These are phyloP conservation scores for Gaeumannomyces sp. DNA, from an alignment of 2,329 filamentous ascomycete genomes.

Conservation along the genomic window DNA sequence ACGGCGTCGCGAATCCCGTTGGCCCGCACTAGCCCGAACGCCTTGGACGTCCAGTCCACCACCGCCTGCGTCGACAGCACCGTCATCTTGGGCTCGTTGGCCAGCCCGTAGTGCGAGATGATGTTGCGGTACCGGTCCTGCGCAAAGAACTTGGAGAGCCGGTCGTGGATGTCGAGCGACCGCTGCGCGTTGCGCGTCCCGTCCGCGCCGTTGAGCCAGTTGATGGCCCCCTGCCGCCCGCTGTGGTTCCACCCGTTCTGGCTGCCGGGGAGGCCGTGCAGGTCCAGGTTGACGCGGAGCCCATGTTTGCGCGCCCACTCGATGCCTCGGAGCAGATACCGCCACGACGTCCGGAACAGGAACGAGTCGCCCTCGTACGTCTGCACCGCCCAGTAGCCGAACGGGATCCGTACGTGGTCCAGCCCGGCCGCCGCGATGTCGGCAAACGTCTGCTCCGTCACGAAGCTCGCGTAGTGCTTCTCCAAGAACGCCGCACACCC, in stretches of 20 bases:
- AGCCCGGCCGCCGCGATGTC: conserved; percentile 83
- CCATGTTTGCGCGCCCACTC: conserved; percentile 93
- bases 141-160: conserved; percentile 84
- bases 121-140: conserved; percentile 91
- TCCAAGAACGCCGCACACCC: conserved; percentile 67
- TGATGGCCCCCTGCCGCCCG: conserved; percentile 71
- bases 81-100: conserved; percentile 90
- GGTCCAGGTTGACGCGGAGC: conserved; percentile 83
- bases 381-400: conserved; percentile 88
- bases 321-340: conserved; percentile 86
- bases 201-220: conserved; percentile 88
- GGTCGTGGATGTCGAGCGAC: conserved; percentile 79
- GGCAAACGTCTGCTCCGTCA: conserved; percentile 75
- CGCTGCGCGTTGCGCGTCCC: conserved; percentile 72
- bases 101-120: conserved; percentile 86
- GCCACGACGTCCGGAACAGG: conserved; percentile 79
- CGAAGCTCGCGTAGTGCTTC: conserved; percentile 83
- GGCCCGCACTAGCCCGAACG: conserved; percentile 63
- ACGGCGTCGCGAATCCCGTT: conserved; percentile 66
- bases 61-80: conserved; percentile 61
- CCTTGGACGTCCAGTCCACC: conserved; percentile 70
- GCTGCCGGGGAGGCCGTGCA: conserved; percentile 85
- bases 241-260: conserved; percentile 99
- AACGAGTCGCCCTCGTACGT: conserved; percentile 85
- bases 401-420: conserved; percentile 95